Conservation (phyloP, 2,329 filamentous ascomycete genomes). For the Fonsecaea monophora region DNA sequence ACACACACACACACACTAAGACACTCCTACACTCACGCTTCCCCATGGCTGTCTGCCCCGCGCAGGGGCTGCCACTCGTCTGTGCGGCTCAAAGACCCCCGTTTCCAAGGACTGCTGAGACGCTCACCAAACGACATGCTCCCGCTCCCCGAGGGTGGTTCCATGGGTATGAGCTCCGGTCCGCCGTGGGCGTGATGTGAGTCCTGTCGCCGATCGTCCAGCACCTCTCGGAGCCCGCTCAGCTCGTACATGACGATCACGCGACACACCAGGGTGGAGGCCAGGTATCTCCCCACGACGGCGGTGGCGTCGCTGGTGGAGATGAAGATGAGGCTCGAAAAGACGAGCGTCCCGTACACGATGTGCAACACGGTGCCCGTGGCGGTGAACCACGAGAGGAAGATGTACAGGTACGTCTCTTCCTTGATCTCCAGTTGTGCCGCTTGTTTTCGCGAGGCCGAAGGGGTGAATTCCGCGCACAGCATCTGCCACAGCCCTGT, state of each 20-base stretch:
- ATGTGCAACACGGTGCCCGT: background rate
- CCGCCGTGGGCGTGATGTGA: background rate
- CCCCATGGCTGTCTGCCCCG: background rate
- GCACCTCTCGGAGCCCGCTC: background rate
- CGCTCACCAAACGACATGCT: background rate
- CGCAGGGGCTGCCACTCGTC: background rate
- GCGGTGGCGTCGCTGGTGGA: slow-evolving; percentile 1
- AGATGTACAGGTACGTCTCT: background rate
- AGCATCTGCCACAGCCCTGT: background rate
- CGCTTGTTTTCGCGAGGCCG: background rate
- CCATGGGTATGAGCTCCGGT: background rate
- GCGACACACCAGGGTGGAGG: background rate
- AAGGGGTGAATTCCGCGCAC: background rate
- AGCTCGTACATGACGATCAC: background rate
- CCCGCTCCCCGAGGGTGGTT: background rate
- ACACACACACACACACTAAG: too few relatives aligned
- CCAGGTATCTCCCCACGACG: background rate
- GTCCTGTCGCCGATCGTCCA: background rate
- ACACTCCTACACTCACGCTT: background rate
- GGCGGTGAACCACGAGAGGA: background rate
- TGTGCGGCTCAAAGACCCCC: background rate
- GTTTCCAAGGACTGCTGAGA: background rate
- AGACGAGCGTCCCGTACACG: slow-evolving; percentile 1
- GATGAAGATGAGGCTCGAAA: background rate
- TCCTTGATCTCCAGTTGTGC: background rate